phyloP scores from a whole-genome alignment of 1,139 yeast genomes.

The Magnusiomyces fungicola region DNA sequence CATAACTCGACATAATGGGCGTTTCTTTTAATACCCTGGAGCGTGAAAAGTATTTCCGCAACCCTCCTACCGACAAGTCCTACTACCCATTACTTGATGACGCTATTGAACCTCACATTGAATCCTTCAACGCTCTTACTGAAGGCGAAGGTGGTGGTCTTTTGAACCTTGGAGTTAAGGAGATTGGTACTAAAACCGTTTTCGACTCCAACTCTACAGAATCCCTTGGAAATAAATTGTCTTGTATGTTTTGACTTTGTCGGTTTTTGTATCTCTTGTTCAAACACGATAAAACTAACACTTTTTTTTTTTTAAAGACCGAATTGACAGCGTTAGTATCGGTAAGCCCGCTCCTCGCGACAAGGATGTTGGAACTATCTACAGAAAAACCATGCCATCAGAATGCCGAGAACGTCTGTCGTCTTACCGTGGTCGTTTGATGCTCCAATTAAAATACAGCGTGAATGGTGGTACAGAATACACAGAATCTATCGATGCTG shows the following conservation, averaged over 20 bases:
- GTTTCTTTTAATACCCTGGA: constrained; percentile 73
- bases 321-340: constrained; percentile 81
- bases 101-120: constrained; percentile 92
- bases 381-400: constrained; percentile 77
- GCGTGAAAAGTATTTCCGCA: constrained; percentile 74
- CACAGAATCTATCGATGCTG: constrained; percentile 82
- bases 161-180: constrained; percentile 76
- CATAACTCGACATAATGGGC: too few species aligned
- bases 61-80: constrained; percentile 82
- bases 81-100: constrained; percentile 76
- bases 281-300: too few species aligned
- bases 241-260: too few species aligned
- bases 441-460: constrained; percentile 73
- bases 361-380: constrained; percentile 69
- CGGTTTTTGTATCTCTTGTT: too few species aligned
- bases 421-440: constrained; percentile 42
- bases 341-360: constrained; percentile 73
- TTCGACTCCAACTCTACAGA: constrained; percentile 61
- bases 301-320: constrained; percentile 32
- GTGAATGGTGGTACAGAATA: constrained; percentile 76
- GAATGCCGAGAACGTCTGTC: constrained; percentile 80
- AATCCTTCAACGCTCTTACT: constrained; percentile 90
- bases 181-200: constrained; percentile 77
- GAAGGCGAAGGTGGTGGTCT: constrained; percentile 75
- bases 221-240: constrained; percentile 74